phyloP scores from a whole-genome alignment of 768 basidiomycete species.

The Lentinula detonsa region DNA sequence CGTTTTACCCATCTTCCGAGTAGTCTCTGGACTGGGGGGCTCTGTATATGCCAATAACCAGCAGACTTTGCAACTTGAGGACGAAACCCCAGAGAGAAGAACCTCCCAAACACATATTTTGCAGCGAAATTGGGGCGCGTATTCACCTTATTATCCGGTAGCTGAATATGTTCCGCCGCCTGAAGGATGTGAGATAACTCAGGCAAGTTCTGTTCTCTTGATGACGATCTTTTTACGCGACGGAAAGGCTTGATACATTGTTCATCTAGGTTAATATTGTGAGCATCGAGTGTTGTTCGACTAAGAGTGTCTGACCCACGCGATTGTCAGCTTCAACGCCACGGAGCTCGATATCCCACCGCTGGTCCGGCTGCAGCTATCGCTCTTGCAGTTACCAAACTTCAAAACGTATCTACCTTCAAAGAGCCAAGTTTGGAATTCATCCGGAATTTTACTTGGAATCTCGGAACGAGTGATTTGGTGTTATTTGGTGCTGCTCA shows the following conservation, averaged over 20 bases:
- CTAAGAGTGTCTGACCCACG: too few relatives aligned
- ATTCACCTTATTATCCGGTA: conserved; percentile 53
- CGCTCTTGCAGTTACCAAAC: conserved; percentile 41
- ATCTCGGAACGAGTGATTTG: conserved; percentile 51
- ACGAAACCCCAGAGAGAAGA: not conserved
- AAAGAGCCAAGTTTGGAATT: conserved; percentile 48
- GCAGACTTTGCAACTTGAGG: too few relatives aligned
- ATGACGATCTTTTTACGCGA: not conserved
- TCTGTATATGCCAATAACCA: too few relatives aligned
- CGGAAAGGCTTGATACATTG: too few relatives aligned
- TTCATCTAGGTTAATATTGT: conserved; percentile 53
- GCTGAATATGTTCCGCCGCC: conserved; percentile 42
- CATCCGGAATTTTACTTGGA: conserved; percentile 49
- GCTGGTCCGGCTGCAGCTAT: conserved; percentile 37
- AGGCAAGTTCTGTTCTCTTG: conserved; percentile 24
- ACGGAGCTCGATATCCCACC: conserved; percentile 78
- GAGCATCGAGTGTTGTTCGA: conserved; percentile 14
- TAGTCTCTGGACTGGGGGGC: too few relatives aligned
- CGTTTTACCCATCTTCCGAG: too few relatives aligned
- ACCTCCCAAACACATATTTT: not conserved
- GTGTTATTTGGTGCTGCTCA: conserved; percentile 63
- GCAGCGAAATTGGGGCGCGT: conserved; percentile 45
- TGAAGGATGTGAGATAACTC: conserved; percentile 43
- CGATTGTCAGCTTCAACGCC: conserved; percentile 59
- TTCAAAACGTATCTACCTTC: conserved; percentile 41